These are phyloP conservation scores for Lotus japonicus DNA, from an alignment of 306 rosid genomes.

Conservation along the genomic window DNA sequence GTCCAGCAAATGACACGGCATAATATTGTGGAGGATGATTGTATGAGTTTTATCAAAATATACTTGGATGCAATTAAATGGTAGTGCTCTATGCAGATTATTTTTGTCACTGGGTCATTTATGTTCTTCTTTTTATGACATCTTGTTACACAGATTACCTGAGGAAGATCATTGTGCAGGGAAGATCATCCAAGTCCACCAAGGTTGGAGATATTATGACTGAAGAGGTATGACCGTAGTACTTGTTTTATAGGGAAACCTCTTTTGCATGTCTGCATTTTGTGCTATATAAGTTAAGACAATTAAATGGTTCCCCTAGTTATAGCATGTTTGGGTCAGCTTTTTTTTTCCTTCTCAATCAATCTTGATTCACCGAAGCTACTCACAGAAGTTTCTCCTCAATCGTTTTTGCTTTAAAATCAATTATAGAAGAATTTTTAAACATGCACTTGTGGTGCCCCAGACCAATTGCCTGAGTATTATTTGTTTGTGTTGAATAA, in stretches of 20 bases:
- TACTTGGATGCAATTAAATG: neutral
- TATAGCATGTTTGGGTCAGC: neutral
- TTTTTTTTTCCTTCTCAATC: no score
- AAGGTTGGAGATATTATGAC: slow-evolving; percentile 99
- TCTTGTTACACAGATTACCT: slow-evolving; percentile 62
- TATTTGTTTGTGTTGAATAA: neutral
- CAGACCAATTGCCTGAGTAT: neutral
- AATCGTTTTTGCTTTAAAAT: no score
- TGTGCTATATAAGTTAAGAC: neutral
- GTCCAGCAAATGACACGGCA: neutral
- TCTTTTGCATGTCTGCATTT: neutral
- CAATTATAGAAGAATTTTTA: no score
- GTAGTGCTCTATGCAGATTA: neutral
- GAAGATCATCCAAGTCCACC: slow-evolving; percentile 96
- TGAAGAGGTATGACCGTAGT: slow-evolving; percentile 65
- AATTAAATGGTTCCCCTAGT: neutral
- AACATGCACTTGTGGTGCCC: neutral
- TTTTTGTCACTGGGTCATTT: neutral
- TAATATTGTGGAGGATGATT: neutral
- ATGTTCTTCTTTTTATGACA: neutral
- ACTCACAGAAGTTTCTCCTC: no score
- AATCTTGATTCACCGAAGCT: no score
- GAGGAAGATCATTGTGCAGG: slow-evolving; percentile 97
- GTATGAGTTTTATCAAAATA: neutral
- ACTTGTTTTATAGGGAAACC: neutral